Conservation (phyloP, 352 stramenopile species). For the Globisporangium spinosum region DNA sequence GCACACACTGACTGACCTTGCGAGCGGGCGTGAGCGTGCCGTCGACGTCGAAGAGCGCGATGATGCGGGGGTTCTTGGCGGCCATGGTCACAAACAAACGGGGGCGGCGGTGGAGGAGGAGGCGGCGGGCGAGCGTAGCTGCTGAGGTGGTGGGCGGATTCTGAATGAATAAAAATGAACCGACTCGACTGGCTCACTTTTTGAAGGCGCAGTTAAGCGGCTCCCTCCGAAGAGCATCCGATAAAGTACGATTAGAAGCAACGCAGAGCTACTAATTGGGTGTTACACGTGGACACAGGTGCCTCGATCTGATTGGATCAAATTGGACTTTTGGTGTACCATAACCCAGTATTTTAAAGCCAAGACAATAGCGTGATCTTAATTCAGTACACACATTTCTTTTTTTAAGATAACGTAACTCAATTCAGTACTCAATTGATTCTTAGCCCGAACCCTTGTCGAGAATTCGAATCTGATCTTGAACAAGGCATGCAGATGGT, state of each 20-base stretch:
- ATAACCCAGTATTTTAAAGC: too few relatives aligned
- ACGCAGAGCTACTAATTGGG: neutral
- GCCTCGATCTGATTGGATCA: neutral
- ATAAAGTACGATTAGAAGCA: neutral
- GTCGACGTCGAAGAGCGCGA: conserved; percentile 99
- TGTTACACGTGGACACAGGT: neutral
- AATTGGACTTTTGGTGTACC: neutral
- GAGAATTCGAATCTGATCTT: too few relatives aligned
- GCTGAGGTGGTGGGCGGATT: neutral
- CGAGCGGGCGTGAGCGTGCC: conserved; percentile 96
- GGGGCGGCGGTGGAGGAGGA: neutral
- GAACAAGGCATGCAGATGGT: too few relatives aligned
- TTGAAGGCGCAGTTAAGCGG: neutral
- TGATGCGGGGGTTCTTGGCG: conserved; percentile 87
- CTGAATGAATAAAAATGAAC: neutral
- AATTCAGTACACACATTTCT: too few relatives aligned
- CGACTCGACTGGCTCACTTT: neutral
- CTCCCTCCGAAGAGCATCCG: neutral
- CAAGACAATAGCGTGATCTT: too few relatives aligned
- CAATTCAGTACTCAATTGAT: too few relatives aligned
- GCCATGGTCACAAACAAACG: neutral
- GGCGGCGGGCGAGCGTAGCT: neutral
- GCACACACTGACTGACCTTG: conserved; percentile 54
- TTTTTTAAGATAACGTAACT: too few relatives aligned
- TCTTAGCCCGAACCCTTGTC: too few relatives aligned